These are phyloP conservation scores for Epichloe gansuensis DNA, from an alignment of 2,329 filamentous ascomycete genomes.

Conservation along the genomic window DNA sequence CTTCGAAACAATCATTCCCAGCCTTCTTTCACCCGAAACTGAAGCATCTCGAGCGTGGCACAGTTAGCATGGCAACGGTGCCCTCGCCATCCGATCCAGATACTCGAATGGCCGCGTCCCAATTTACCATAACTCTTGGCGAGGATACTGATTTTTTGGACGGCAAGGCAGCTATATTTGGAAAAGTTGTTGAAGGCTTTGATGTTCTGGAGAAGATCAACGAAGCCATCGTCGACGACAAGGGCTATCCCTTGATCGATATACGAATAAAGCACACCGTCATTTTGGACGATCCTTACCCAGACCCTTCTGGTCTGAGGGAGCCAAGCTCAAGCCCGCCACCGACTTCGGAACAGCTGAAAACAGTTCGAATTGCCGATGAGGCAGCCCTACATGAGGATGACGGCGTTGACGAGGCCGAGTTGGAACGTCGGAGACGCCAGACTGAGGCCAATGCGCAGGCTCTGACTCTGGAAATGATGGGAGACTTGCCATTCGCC, in stretches of 20 bases:
- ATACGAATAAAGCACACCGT: conserved; percentile 91
- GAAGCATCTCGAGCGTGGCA: conserved; percentile 80
- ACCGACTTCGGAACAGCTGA: conserved; percentile 73
- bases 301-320: conserved; percentile 63
- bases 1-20: conserved; percentile 62
- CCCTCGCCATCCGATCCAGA: conserved; percentile 66
- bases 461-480: conserved; percentile 91
- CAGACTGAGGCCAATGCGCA: conserved; percentile 89
- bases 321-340: conserved; percentile 70
- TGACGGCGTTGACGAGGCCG: conserved; percentile 60
- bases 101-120: conserved; percentile 69
- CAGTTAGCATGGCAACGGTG: conserved; percentile 94
- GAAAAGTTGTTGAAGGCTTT: conserved; percentile 90
- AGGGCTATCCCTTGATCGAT: conserved; percentile 79
- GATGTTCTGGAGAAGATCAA: conserved; percentile 92
- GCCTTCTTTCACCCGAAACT: conserved; percentile 78
- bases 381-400: conserved; percentile 72
- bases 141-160: conserved; percentile 84
- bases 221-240: conserved; percentile 71
- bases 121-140: conserved; percentile 86
- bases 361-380: conserved; percentile 81
- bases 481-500: conserved; percentile 91
- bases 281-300: conserved; percentile 81
- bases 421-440: conserved; percentile 63
- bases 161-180: conserved; percentile 89